Evolutionary conservation across 768 basidiomycete genomes (phyloP).

Genomic region (Kockovaella imperatae): DNA sequence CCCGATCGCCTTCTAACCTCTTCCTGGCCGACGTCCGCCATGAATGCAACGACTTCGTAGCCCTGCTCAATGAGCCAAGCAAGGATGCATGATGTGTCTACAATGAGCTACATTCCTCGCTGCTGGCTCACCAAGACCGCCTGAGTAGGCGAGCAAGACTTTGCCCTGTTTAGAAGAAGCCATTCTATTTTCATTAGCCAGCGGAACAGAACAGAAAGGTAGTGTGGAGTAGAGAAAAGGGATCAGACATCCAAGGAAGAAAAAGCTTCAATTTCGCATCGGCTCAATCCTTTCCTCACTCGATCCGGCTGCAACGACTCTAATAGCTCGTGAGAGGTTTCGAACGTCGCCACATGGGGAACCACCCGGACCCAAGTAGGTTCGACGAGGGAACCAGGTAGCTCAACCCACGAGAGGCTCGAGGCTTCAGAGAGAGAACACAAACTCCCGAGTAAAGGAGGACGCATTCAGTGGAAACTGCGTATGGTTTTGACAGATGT

Average conservation of each 20-base stretch:
- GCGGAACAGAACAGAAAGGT: neutral
- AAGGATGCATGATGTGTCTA: constrained; percentile 98
- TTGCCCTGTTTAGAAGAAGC: constrained; percentile 55
- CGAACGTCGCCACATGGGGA: constrained; percentile 20
- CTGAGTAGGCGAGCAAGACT: constrained; percentile 94
- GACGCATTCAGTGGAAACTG: constrained; percentile 47
- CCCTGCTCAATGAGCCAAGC: constrained; percentile 98
- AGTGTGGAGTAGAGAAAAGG: constrained; percentile 3
- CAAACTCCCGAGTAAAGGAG: constrained; percentile 42
- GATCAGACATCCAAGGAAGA: constrained; percentile 47
- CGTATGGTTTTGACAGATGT: constrained; percentile 45
- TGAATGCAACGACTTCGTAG: constrained; percentile 94
- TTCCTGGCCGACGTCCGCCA: constrained; percentile 47
- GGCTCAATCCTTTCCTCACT: too few relatives aligned
- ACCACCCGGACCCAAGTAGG: constrained; percentile 28
- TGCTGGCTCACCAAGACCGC: constrained; percentile 72
- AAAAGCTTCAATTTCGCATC: constrained; percentile 44
- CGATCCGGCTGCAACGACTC: constrained; percentile 20
- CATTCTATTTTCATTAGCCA: constrained; percentile 10
- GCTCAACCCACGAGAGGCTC: constrained; percentile 25
- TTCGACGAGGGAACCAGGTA: constrained; percentile 30
- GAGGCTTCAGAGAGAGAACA: constrained; percentile 14
- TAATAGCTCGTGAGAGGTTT: constrained; percentile 13
- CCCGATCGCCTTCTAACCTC: constrained; percentile 24
- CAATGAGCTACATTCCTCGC: constrained; percentile 3